Evolutionary conservation across 192 early-diverging fungal species (phyloP).

Genomic region (Fimicolochytrium jonesii): DNA sequence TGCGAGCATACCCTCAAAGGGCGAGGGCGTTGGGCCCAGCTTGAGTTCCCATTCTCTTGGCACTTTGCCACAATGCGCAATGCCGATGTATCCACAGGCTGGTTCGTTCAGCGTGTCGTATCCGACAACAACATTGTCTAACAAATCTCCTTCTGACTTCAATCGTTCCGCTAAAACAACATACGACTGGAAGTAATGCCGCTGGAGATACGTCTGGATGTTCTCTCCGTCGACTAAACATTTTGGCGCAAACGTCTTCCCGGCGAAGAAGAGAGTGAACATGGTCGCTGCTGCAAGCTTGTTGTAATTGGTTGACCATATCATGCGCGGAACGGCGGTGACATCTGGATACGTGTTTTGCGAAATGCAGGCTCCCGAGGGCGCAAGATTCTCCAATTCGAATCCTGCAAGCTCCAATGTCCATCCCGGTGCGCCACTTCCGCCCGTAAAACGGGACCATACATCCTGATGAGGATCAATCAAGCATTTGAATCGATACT

Average conservation of each 20-base stretch:
- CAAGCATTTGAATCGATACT: conserved; percentile 70
- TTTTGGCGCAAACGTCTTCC: conserved; percentile 67
- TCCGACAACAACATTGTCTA: conserved; percentile 65
- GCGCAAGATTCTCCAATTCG: conserved; percentile 57
- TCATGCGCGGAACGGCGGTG: conserved; percentile 39
- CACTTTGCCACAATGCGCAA: conserved; percentile 38
- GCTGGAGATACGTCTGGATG: conserved; percentile 66
- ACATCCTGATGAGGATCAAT: conserved; percentile 84
- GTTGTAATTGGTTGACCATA: conserved; percentile 82
- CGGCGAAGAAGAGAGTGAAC: conserved; percentile 69
- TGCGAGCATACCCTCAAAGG: conserved; percentile 63
- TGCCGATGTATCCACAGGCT: conserved; percentile 56
- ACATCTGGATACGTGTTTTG: conserved; percentile 54
- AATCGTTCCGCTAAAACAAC: conserved; percentile 53
- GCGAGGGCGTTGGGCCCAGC: conserved; percentile 66
- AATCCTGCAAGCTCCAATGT: conserved; percentile 70
- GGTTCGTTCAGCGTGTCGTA: conserved; percentile 77
- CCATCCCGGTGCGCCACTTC: conserved; percentile 46
- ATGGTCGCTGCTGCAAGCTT: conserved; percentile 76
- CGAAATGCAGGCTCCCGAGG: conserved; percentile 71
- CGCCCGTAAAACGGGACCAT: conserved; percentile 41
- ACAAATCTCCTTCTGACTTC: conserved; percentile 19
- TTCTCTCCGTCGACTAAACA: conserved; percentile 13
- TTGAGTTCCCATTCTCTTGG: conserved; percentile 45
- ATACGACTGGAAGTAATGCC: conserved; percentile 58